Evolutionary conservation across 305 asterid genomes (phyloP).

Genomic region (Fraxinus greggii): DNA sequence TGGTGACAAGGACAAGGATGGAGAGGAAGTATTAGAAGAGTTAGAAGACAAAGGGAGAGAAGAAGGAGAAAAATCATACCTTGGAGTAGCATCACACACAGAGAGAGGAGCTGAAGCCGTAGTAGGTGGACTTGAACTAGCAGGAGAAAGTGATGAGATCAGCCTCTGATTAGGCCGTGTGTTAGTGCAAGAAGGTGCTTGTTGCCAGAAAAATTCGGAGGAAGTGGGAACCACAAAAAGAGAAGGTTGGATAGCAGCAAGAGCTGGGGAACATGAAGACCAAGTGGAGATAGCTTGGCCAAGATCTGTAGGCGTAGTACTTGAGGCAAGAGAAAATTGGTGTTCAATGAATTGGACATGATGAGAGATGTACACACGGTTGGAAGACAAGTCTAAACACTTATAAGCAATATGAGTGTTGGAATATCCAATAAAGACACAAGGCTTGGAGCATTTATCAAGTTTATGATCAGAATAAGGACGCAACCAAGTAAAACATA

Average conservation of each 20-base stretch:
- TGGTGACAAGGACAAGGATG: background rate
- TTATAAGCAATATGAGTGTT: background rate
- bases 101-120: background rate
- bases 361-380: background rate
- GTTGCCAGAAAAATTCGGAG: background rate
- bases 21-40: background rate
- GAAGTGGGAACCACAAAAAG: too few species aligned
- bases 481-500: background rate
- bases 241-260: background rate
- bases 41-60: too few species aligned
- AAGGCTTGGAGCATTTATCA: background rate
- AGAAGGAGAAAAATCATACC: background rate
- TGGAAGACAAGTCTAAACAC: background rate
- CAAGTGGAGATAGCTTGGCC: background rate
- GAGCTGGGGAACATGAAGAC: background rate
- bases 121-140: background rate
- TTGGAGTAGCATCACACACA: background rate
- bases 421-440: background rate
- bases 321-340: background rate
- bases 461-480: background rate
- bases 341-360: background rate
- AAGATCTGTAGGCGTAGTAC: background rate
- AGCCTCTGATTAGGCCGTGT: background rate
- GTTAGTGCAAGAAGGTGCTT: background rate
- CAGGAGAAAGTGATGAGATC: background rate